Evolutionary conservation across 768 basidiomycete species (phyloP), one percentile per base, ranked within the genome.

Genomic region (Dendrothele bispora): DNA sequence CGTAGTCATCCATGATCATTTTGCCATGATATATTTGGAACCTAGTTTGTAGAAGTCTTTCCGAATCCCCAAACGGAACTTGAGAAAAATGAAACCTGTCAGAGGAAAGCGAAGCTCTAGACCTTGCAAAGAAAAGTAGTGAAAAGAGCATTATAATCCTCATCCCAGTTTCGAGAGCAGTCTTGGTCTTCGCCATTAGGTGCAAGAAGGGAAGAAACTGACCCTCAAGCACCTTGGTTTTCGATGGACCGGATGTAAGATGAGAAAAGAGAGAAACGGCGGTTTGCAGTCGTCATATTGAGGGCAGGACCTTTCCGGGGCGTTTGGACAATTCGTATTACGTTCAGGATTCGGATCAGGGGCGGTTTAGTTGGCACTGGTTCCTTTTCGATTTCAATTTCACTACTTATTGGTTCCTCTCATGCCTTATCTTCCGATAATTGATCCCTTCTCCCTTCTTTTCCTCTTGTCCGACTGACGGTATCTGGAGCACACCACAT

Each of bases 111-210:
- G 79, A 80, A 80, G 78, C 75, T 66, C 69, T 51, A 54, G 55
- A 58, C 53, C 48, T 51, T 52, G 52, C 59, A 51, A 50, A 52
- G 39, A 56, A 55, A 55, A 59, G 55, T 49, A 54, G 61, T 60
- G 59, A 49, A 49, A 55, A 49, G 66, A 74, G 86, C 86, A 90
- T 89, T 89, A 86, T 81, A 80, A 79, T 79, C 77, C 70, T 78
- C 81, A 63, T 69, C 60, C 67, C 61, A 55, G 43, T 51, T 52
- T 17, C 45, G 37, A 66, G 66, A 68, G 61, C 64, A 12, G 28
- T 89, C 81, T 88, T 63, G 85, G 82, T 85, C 81, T 73, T 77
- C 75, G 82, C 87, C 87, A 90, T 91, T 88, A 82, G 73, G 84
- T 73, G 46, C 39, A 47, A 47, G 46, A 39, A 47, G 38, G 46